phyloP scores from a whole-genome alignment of 208 protist species.

The Crithidia fasciculata region DNA sequence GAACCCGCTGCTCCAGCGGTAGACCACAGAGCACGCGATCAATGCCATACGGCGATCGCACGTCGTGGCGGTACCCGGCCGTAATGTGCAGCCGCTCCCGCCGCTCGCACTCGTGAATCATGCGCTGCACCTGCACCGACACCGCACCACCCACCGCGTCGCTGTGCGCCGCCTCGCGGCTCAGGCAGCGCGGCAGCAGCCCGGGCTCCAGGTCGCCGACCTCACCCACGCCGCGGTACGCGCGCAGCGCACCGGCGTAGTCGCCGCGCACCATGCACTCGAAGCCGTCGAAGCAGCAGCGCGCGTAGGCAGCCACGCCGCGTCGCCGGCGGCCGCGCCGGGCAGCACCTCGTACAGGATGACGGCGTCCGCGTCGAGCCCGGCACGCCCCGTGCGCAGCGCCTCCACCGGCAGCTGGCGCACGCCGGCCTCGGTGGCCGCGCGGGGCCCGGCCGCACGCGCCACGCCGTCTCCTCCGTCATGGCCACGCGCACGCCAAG shows the following conservation, averaged over 20 bases:
- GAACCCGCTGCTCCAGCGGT: background rate
- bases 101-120: slow-evolving; percentile 20
- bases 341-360: slow-evolving; percentile 34
- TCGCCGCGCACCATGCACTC: slow-evolving; percentile 42
- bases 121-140: slow-evolving; percentile 17
- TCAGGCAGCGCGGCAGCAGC: slow-evolving; percentile 17
- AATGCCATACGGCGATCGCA: background rate
- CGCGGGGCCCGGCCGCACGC: slow-evolving; percentile 15
- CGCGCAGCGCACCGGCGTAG: slow-evolving; percentile 37
- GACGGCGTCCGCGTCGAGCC: slow-evolving; percentile 18
- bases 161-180: slow-evolving; percentile 18
- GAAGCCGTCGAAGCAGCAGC: slow-evolving; percentile 35
- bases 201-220: slow-evolving; percentile 18
- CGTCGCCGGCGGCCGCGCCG: slow-evolving; percentile 12
- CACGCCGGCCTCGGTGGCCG: background rate
- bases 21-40: background rate
- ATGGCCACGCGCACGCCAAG: slow-evolving; percentile 31
- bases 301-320: slow-evolving; percentile 33
- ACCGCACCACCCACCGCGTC: slow-evolving; percentile 7
- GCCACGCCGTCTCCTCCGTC: slow-evolving; percentile 44
- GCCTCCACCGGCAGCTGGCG: slow-evolving; percentile 39
- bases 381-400: slow-evolving; percentile 13
- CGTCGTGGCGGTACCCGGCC: background rate
- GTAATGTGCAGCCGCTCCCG: background rate
- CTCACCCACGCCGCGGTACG: slow-evolving; percentile 25